phyloP scores from a whole-genome alignment of 768 basidiomycete species.

The Leccinum incarnatum region DNA sequence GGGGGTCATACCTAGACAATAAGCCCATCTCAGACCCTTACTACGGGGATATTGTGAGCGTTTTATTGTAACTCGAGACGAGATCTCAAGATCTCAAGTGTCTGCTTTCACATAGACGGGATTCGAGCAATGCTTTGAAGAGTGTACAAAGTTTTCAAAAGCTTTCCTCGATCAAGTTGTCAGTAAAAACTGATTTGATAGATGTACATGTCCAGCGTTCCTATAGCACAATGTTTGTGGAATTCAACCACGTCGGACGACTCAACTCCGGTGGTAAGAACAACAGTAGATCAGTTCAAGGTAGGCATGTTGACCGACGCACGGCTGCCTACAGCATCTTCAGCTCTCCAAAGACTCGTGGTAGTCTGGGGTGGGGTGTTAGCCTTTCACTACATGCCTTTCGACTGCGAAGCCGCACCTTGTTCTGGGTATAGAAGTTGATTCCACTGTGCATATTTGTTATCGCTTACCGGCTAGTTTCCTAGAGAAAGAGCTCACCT shows the following conservation, averaged over 20 bases:
- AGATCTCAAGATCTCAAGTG: slow-evolving; percentile 2
- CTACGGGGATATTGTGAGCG: slow-evolving; percentile 63
- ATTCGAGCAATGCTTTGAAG: slow-evolving; percentile 77
- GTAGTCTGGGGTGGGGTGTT: slow-evolving; percentile 59
- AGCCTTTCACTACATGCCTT: neutral
- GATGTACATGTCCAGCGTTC: neutral
- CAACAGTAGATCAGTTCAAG: slow-evolving; percentile 37
- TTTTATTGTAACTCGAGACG: neutral
- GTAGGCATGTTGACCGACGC: slow-evolving; percentile 90
- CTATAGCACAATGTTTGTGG: slow-evolving; percentile 3
- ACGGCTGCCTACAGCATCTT: slow-evolving; percentile 74
- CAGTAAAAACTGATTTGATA: slow-evolving; percentile 26
- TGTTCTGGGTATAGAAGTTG: slow-evolving; percentile 96
- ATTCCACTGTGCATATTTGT: slow-evolving; percentile 55
- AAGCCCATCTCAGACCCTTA: slow-evolving; percentile 83
- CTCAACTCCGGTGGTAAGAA: neutral
- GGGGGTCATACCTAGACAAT: slow-evolving; percentile 73
- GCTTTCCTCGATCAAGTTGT: slow-evolving; percentile 74
- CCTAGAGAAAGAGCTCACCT: slow-evolving; percentile 41
- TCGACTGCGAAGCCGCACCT: slow-evolving; percentile 43
- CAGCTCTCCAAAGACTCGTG: slow-evolving; percentile 89
- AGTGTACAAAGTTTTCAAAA: slow-evolving; percentile 69
- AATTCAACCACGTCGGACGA: slow-evolving; percentile 5
- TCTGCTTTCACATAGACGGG: slow-evolving; percentile 44
- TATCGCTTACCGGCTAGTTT: neutral